Evolutionary conservation across 1,284 basidiomycete genomes (phyloP).

Genomic region (Calocybe gambosa): DNA sequence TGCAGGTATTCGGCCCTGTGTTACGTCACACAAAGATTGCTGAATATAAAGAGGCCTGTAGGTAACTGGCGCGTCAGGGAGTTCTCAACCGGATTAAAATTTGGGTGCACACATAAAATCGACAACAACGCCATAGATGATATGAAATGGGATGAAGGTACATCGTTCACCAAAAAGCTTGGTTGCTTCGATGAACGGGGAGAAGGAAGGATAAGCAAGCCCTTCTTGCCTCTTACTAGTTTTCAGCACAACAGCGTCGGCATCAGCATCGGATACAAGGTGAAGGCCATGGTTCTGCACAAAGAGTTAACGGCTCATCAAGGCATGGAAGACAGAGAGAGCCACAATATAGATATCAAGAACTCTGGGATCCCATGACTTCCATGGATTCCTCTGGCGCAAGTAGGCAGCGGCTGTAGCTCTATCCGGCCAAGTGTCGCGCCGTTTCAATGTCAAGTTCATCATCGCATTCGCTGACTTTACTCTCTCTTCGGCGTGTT

Average conservation of each 20-base stretch:
- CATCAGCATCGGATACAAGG: slow-evolving; percentile 19
- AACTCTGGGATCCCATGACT: slow-evolving; percentile 32
- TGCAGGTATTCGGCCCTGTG: slow-evolving; percentile 29
- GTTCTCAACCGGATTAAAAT: slow-evolving; percentile 1
- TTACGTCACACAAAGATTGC: slow-evolving; percentile 31
- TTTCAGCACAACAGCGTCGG: slow-evolving; percentile 31
- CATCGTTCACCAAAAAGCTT: slow-evolving; percentile 27
- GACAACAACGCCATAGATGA: slow-evolving; percentile 33
- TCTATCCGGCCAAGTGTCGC: slow-evolving; percentile 31
- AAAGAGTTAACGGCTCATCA: background rate
- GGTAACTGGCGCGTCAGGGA: background rate
- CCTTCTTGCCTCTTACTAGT: slow-evolving; percentile 37
- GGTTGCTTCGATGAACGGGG: slow-evolving; percentile 35
- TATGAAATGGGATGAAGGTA: slow-evolving; percentile 30
- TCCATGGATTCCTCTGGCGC: slow-evolving; percentile 35
- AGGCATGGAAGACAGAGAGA: slow-evolving; percentile 1
- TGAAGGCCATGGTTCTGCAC: slow-evolving; percentile 28
- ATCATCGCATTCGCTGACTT: slow-evolving; percentile 30
- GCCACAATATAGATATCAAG: slow-evolving; percentile 29
- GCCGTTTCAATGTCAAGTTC: slow-evolving; percentile 27
- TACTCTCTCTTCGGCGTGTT: slow-evolving; percentile 30
- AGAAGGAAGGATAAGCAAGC: slow-evolving; percentile 33
- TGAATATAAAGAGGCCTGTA: slow-evolving; percentile 35
- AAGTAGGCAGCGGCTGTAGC: slow-evolving; percentile 33
- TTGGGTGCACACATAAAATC: slow-evolving; percentile 31